These are phyloP conservation scores for Theobroma cacao DNA, from an alignment of 345 rosid species.

Conservation along the genomic window DNA sequence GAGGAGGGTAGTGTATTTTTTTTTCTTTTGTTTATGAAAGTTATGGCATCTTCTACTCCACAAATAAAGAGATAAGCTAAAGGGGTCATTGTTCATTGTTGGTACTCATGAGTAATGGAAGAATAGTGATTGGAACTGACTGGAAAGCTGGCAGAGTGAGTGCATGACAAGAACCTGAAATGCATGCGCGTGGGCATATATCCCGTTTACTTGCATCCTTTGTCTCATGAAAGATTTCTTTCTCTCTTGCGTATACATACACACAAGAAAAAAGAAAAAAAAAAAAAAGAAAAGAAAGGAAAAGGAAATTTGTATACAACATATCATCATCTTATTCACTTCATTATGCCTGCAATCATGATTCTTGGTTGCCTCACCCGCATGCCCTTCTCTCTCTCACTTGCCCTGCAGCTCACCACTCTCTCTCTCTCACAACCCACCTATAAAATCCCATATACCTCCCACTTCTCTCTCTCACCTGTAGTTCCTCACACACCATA, in stretches of 20 bases:
- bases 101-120: conserved; percentile 27
- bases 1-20: too few species aligned
- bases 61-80: not conserved
- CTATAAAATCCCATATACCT: conserved; percentile 38
- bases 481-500: conserved; percentile 10
- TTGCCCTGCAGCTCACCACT: not conserved
- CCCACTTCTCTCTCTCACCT: conserved; percentile 41
- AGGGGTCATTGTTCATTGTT: conserved; percentile 22
- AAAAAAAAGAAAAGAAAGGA: not conserved
- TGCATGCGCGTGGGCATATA: conserved; percentile 63
- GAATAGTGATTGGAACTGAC: conserved; percentile 18
- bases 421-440: conserved; percentile 32
- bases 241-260: conserved; percentile 1
- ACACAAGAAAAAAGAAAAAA: not conserved
- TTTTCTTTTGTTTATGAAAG: too few species aligned
- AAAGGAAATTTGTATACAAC: conserved; percentile 14
- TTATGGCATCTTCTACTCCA: not conserved
- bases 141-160: conserved; percentile 1
- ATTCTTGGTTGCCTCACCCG: conserved; percentile 97
- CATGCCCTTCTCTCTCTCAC: conserved; percentile 57
- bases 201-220: conserved; percentile 20
- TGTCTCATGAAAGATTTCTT: conserved; percentile 31
- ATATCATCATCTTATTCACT: conserved; percentile 59
- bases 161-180: conserved; percentile 4
- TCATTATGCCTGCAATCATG: conserved; percentile 96